Evolutionary conservation across 2,329 filamentous ascomycete genomes (phyloP), one percentile per base, ranked within the genome.

Genomic region (Alternaria rosae): DNA sequence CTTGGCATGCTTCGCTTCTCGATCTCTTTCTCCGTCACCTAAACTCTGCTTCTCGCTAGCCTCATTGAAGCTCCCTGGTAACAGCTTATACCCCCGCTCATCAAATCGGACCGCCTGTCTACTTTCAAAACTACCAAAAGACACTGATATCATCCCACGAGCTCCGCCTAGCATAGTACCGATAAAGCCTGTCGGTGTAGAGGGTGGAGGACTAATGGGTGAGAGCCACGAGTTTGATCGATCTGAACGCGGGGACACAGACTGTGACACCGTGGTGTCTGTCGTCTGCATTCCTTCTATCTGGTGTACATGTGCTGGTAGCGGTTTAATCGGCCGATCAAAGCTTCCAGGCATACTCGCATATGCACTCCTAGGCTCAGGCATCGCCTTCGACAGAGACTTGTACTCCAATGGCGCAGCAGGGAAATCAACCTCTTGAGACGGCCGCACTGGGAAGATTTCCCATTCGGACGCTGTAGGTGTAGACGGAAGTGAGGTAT

Each of bases 121-220:
- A 12, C 38, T 54, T n/a, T 66, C 60, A 23, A 66, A 66, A 42
- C 38, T 58, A n/a, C 65, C 65, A 55, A 68, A 68, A 15, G 57
- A 62, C 11, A 54, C 63, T 17, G 57, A 64, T 13, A 68, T 48
- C 28, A 64, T 47, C 17, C 52, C 35, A 8, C 48, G 26, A 15
- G 48, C 13, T 9, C 48, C 38, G 2, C 23, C 7, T 13, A 11
- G 7, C 21, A 35, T 13, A 4, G 1, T 13, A 13, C 25, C 6
- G 1, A 17, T 2, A 4, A 23, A 6, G 4, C 23, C 17, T 30
- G 6, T 23, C 6, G 25, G 17, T 6, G 23, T 21, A 26, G 44
- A 25, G 20, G 9, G 21, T 20, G 42, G 17, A n/a, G 17, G 17
- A 4, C 7, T 23, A 30, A 8, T 13, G 21, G 28, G 15, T n/a